These are phyloP conservation scores for sorghum (Sorghum bicolor) DNA, from an alignment of 176 grass and related monocot species.

Conservation along the genomic window DNA sequence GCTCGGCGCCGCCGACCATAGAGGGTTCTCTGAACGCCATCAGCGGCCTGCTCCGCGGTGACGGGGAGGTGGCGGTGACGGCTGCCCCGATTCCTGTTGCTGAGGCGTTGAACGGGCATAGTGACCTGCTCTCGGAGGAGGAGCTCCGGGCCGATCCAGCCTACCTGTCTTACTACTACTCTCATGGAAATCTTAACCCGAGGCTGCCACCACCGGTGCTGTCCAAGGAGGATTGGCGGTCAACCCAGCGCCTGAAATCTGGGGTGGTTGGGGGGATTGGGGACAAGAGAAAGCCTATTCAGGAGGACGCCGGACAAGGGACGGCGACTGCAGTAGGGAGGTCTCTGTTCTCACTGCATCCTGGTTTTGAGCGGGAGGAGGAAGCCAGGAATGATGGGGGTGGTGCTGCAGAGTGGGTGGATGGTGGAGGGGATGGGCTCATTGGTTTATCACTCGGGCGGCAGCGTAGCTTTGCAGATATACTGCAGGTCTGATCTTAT, in stretches of 20 bases:
- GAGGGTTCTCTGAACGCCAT: constrained; percentile 79
- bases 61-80: constrained; percentile 3
- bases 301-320: constrained; percentile 38
- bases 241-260: constrained; percentile 68
- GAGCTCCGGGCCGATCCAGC: constrained; percentile 72
- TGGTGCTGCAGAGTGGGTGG: constrained; percentile 59
- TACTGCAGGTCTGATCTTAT: constrained; percentile 68
- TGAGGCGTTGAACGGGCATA: constrained; percentile 36
- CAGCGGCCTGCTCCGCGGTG: constrained; percentile 40
- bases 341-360: constrained; percentile 53
- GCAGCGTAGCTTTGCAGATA: constrained; percentile 81
- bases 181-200: constrained; percentile 90
- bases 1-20: constrained; percentile 90
- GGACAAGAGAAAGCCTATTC: constrained; percentile 53
- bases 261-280: constrained; percentile 68
- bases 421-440: constrained; percentile 60
- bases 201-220: constrained; percentile 77
- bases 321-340: constrained; percentile 20
- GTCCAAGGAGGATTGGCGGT: constrained; percentile 92
- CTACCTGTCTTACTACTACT: constrained; percentile 88
- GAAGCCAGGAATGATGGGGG: constrained; percentile 31
- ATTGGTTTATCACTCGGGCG: constrained; percentile 63
- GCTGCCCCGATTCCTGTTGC: constrained; percentile 41
- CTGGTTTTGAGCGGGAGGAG: constrained; percentile 41
- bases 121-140: constrained; percentile 58